Conservation (phyloP, 768 basidiomycete species). For the Suillus lakei region DNA sequence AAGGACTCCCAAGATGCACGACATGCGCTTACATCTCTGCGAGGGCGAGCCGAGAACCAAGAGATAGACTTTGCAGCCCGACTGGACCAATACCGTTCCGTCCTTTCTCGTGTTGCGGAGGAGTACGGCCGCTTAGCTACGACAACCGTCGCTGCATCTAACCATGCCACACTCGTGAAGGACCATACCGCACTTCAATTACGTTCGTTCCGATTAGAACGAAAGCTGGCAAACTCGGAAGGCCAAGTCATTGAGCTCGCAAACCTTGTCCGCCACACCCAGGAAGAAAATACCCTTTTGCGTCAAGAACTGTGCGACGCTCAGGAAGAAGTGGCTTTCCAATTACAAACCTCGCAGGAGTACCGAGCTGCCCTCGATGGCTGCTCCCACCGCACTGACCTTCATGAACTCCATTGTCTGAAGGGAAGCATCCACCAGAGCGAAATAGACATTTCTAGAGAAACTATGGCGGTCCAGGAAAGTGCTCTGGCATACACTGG, state of each 20-base stretch:
- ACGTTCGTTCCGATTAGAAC: constrained; percentile 58
- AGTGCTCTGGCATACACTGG: constrained; percentile 20
- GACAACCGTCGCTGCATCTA: constrained; percentile 42
- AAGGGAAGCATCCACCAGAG: constrained; percentile 23
- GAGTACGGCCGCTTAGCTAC: constrained; percentile 59
- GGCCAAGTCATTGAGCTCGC: constrained; percentile 69
- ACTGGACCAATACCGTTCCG: constrained; percentile 52
- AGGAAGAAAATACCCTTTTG: constrained; percentile 56
- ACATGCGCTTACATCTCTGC: constrained; percentile 34
- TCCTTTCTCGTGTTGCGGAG: constrained; percentile 53
- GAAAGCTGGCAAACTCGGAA: constrained; percentile 71
- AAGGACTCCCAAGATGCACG: constrained; percentile 42
- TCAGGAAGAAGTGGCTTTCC: constrained; percentile 23
- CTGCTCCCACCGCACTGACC: background rate
- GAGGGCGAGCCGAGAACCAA: constrained; percentile 37
- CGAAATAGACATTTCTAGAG: constrained; percentile 19
- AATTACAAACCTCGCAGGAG: constrained; percentile 17
- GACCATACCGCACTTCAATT: constrained; percentile 45
- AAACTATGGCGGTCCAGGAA: constrained; percentile 12
- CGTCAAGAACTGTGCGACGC: constrained; percentile 20
- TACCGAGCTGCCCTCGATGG: constrained; percentile 5
- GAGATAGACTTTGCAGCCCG: constrained; percentile 54
- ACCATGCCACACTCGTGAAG: constrained; percentile 45
- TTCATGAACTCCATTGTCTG: constrained; percentile 14
- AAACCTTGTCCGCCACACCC: constrained; percentile 60